Evolutionary conservation across 1,284 basidiomycete genomes (phyloP).

Genomic region (Sporisorium reilianum): DNA sequence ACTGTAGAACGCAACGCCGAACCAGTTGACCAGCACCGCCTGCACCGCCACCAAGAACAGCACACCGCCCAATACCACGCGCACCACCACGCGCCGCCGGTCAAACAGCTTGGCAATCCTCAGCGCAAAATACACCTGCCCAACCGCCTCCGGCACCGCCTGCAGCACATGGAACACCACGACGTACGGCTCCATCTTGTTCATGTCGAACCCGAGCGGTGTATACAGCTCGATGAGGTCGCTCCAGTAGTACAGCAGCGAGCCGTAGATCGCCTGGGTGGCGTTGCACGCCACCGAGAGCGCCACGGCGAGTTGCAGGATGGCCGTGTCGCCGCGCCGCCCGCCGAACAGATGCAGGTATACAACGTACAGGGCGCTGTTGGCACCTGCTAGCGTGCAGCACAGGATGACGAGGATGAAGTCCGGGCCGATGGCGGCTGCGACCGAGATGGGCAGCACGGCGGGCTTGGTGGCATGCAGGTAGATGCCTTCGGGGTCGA

Average conservation of each 20-base stretch:
- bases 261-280: slow-evolving; percentile 5
- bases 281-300: slow-evolving; percentile 19
- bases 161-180: slow-evolving; percentile 18
- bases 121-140: slow-evolving; percentile 31
- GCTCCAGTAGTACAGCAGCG: slow-evolving; percentile 2
- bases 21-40: slow-evolving; percentile 21
- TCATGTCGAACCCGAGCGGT: slow-evolving; percentile 18
- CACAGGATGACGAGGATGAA: slow-evolving; percentile 25
- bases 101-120: slow-evolving; percentile 39
- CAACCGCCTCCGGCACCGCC: slow-evolving; percentile 27
- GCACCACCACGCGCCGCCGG: background rate
- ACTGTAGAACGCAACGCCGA: slow-evolving; percentile 21
- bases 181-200: slow-evolving; percentile 33
- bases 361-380: slow-evolving; percentile 26
- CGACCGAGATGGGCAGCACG: slow-evolving; percentile 18
- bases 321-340: slow-evolving; percentile 6
- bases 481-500: slow-evolving; percentile 20
- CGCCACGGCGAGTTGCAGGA: slow-evolving; percentile 15
- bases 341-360: slow-evolving; percentile 30
- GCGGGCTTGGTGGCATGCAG: slow-evolving; percentile 8
- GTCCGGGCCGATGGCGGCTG: slow-evolving; percentile 15
- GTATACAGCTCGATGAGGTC: slow-evolving; percentile 20
- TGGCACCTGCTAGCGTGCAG: slow-evolving; percentile 21
- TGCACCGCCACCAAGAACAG: slow-evolving; percentile 4
- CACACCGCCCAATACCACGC: background rate